Percentiles rank a stretch among this genome's conserved stretches.
Conservation (phyloP, 2,329 filamentous ascomycete species). For the Eurotiales sp. region DNA sequence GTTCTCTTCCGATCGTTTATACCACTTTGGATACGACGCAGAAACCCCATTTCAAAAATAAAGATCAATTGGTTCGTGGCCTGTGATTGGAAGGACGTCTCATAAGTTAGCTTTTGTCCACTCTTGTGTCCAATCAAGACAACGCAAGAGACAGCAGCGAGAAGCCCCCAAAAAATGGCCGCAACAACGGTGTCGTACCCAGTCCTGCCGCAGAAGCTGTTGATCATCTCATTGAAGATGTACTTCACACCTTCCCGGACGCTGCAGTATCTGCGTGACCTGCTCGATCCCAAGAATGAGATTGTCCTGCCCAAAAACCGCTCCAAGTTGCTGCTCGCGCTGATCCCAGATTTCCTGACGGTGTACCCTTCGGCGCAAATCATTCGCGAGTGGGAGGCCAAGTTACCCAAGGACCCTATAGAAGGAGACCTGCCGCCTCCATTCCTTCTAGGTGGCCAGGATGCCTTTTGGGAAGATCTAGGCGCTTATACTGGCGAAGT, state of each 20-base stretch:
- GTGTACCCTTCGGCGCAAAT: constrained; percentile 48
- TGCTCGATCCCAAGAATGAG: constrained; percentile 48
- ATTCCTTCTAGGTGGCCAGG: constrained; percentile 70
- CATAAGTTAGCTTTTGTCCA: not conserved
- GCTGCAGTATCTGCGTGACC: constrained; percentile 48
- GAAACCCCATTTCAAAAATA: not conserved
- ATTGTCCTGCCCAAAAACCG: constrained; percentile 40
- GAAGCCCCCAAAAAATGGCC: constrained; percentile 12
- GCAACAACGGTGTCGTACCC: constrained; percentile 18
- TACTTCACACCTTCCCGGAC: constrained; percentile 70
- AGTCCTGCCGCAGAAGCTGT: constrained; percentile 54
- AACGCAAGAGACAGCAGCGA: not conserved
- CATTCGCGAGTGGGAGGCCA: constrained; percentile 30
- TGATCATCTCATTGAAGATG: constrained; percentile 75
- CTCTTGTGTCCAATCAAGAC: constrained; percentile 4
- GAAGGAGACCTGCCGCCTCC: constrained; percentile 41
- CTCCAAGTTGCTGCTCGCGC: constrained; percentile 64
- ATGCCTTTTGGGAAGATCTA: constrained; percentile 64
- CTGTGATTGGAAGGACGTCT: not conserved
- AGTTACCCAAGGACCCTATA: constrained; percentile 34
- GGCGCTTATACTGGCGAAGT: constrained; percentile 78
- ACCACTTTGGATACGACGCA: too few species aligned
- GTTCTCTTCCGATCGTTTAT: constrained; percentile 6
- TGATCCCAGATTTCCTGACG: constrained; percentile 74
- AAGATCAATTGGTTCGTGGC: not conserved